A percentile compares a stretch with the other conserved stretches of the same genome.
phyloP scores from a whole-genome alignment of 306 rosid genomes.

The Lithocarpus polystachyus region DNA sequence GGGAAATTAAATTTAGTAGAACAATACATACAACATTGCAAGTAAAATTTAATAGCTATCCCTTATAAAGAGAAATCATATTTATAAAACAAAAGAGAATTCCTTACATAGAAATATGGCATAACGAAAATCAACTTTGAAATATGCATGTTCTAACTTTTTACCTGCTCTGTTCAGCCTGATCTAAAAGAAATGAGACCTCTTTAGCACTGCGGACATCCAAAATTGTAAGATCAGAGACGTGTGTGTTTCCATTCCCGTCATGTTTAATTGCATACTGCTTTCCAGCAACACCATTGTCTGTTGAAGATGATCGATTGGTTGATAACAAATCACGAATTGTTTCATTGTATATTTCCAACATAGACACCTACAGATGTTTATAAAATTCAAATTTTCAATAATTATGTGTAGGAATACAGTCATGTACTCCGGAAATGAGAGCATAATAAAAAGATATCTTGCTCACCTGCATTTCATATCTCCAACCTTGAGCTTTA shows the following conservation, averaged over 20 bases:
- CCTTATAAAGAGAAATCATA: background rate
- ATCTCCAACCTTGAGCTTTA: conserved; percentile 89
- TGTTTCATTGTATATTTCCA: conserved; percentile 95
- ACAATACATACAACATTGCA: background rate
- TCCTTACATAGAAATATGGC: background rate
- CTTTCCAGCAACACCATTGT: conserved; percentile 71
- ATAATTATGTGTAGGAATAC: background rate
- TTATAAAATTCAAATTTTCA: conserved; percentile 18
- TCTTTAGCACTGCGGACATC: conserved; percentile 89
- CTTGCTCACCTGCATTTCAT: conserved; percentile 84
- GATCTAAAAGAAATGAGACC: conserved; percentile 80
- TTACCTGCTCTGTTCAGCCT: conserved; percentile 91
- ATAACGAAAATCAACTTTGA: background rate
- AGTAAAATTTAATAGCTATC: background rate
- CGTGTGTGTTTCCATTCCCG: conserved; percentile 69
- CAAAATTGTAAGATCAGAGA: conserved; percentile 84
- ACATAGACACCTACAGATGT: conserved; percentile 73
- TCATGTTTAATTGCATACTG: conserved; percentile 92
- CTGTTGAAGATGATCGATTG: conserved; percentile 47
- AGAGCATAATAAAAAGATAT: background rate
- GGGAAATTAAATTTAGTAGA: background rate
- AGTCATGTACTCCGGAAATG: background rate
- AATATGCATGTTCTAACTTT: conserved; percentile 15
- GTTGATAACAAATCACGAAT: conserved; percentile 78
- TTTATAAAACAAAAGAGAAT: background rate